Evolutionary conservation across 2,329 filamentous ascomycete genomes (phyloP), one percentile per base, ranked within the genome.

Genomic region (Fusarium sterilihyphosum): DNA sequence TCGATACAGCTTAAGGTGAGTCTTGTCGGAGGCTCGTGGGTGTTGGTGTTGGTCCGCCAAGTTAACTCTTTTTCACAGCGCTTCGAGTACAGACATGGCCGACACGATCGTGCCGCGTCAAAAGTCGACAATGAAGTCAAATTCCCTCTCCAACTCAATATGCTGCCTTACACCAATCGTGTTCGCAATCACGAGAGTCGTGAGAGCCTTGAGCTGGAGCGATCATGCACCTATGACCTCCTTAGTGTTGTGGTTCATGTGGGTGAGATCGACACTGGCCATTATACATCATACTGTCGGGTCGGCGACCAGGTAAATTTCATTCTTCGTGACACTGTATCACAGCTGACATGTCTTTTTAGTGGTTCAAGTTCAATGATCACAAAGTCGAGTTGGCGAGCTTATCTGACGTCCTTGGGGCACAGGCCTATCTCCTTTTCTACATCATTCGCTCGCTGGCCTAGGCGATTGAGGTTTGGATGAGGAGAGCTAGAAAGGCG

Each of bases 311-410:
- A 93, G 86, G 83, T 84, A 76, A 70, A 77, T 54, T 29, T n/a
- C 18, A 17, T 20, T 47, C 8, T 13, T 26, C n/a, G 31, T 8
- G 24, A 10, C 43, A 5, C 16, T 31, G 18, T 11, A 35, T 29
- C 20, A 43, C 8, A 61, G 24, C 67, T 77, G 50, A 73, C 57
- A 31, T 37, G 72, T 37, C 46, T 17, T 17, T 80, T 70, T 75
- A 97, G 88, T 98, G 96, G 96, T 97, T 98, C 82, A 91, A 94
- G 63, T 98, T 98, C 83, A 97, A 98, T 79, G 96, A 98, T 80
- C 95, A 96, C 81, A 95, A 94, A 81, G 96, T 98, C 31, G 94
- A 95, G 70, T 81, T 95, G 64, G 96, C 94, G 5, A 91, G 90
- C 53, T 92, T 96, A 80, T 93, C 93, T 10, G 94, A 98, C 68